Conservation (phyloP, 768 basidiomycete genomes). For the Auricularia heimuer region DNA sequence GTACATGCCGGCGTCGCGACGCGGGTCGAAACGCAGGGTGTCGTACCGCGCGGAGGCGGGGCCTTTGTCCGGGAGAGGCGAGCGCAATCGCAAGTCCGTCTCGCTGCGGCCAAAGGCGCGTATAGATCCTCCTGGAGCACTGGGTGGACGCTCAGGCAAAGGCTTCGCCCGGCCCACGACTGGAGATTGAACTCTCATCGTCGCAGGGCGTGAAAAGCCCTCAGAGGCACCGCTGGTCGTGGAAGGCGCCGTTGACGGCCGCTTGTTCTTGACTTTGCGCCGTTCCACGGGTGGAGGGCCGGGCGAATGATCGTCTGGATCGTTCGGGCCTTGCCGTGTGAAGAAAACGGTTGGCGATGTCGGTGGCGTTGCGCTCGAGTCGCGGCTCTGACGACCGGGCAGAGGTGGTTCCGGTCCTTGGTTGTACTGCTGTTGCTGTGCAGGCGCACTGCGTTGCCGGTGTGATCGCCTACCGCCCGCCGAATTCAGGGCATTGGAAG, state of each 20-base stretch:
- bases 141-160: not conserved
- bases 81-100: not conserved
- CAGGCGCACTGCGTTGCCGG: not conserved
- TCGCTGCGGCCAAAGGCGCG: not conserved
- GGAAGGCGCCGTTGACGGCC: not conserved
- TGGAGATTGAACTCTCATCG: not conserved
- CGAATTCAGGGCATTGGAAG: no score
- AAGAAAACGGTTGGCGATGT: not conserved
- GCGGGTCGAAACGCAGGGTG: not conserved
- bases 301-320: not conserved
- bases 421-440: not conserved
- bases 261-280: not conserved
- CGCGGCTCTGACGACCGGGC: not conserved
- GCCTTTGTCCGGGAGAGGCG: not conserved
- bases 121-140: not conserved
- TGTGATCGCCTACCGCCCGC: no score
- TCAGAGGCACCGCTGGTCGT: not conserved
- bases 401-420: not conserved
- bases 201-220: not conserved
- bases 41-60: not conserved
- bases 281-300: not conserved
- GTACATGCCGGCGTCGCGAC: not conserved
- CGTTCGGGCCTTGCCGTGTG: not conserved
- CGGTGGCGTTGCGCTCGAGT: not conserved
- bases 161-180: not conserved